phyloP scores from a whole-genome alignment of 257 asterid species.

The Penstemon eatonii region DNA sequence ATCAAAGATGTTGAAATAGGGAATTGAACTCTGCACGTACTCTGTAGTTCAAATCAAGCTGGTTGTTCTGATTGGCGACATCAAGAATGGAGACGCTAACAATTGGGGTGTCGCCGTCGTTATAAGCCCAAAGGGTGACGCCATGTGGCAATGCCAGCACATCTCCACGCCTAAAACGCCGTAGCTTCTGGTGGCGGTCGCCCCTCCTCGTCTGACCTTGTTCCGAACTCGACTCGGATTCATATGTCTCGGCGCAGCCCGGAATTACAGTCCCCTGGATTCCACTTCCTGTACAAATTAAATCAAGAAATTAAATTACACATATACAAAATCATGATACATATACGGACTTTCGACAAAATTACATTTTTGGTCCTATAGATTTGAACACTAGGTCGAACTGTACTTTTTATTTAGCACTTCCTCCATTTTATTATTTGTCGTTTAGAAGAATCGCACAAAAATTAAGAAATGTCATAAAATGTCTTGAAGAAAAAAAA shows the following conservation, averaged over 20 bases:
- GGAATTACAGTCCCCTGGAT: constrained; percentile 48
- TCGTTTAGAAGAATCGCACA: no score
- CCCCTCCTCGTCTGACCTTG: constrained; percentile 12
- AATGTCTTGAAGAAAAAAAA: no score
- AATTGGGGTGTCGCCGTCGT: constrained; percentile 45
- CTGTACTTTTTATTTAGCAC: no score
- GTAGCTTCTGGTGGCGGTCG: constrained; percentile 57
- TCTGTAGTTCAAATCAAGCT: constrained; percentile 52
- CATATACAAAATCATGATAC: no score
- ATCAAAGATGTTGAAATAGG: no score
- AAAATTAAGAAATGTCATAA: no score
- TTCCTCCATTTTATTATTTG: no score
- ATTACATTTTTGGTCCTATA: no score
- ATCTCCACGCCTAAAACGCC: constrained; percentile 51
- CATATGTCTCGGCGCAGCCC: constrained; percentile 63
- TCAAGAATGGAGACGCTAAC: constrained; percentile 40
- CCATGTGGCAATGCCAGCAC: constrained; percentile 50
- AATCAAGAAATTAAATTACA: no score
- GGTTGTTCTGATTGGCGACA: constrained; percentile 45
- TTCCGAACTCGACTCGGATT: constrained; percentile 28
- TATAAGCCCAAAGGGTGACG: constrained; percentile 47
- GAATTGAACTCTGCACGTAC: constrained; percentile 21
- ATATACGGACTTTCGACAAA: no score
- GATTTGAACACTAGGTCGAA: no score
- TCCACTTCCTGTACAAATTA: constrained; percentile 40